Conservation (phyloP, 345 rosid species). For the Aurinia saxatilis region DNA sequence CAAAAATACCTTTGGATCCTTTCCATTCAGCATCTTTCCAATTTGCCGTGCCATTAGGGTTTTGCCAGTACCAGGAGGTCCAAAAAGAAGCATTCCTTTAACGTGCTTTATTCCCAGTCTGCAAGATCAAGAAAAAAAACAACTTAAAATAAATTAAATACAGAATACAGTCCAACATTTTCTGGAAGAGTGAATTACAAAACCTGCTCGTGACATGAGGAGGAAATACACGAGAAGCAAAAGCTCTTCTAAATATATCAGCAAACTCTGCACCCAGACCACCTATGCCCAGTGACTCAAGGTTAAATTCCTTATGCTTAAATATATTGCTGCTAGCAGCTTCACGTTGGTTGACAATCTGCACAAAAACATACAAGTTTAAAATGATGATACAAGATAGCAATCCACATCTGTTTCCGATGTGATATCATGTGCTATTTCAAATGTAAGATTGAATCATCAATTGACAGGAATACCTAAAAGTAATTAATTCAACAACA, state of each 20-base stretch:
- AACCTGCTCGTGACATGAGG: constrained; percentile 93
- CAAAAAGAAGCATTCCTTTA: constrained; percentile 93
- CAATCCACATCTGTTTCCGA: not conserved
- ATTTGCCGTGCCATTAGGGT: constrained; percentile 99
- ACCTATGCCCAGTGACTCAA: constrained; percentile 90
- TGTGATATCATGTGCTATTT: not conserved
- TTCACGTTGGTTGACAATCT: constrained; percentile 96
- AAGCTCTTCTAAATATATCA: constrained; percentile 97
- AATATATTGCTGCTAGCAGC: constrained; percentile 95
- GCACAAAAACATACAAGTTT: constrained; percentile 20
- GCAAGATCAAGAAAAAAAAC: constrained; percentile 28
- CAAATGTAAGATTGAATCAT: not conserved
- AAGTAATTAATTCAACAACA: not conserved
- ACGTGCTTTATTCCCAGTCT: constrained; percentile 99
- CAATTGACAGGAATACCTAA: not conserved
- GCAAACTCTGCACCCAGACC: constrained; percentile 98
- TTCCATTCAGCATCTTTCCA: constrained; percentile 98
- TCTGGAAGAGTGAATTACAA: constrained; percentile 15
- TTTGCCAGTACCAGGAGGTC: constrained; percentile 99
- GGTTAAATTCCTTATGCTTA: constrained; percentile 94
- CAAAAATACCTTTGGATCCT: constrained; percentile 83
- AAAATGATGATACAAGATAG: constrained; percentile 8
- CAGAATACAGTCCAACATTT: not conserved
- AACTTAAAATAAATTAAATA: constrained; percentile 12
- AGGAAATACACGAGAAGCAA: constrained; percentile 99